Percentiles rank a stretch among this genome's conserved stretches.
These are phyloP conservation scores for Agrocybe pediades DNA, from an alignment of 768 basidiomycete species.

Conservation along the genomic window DNA sequence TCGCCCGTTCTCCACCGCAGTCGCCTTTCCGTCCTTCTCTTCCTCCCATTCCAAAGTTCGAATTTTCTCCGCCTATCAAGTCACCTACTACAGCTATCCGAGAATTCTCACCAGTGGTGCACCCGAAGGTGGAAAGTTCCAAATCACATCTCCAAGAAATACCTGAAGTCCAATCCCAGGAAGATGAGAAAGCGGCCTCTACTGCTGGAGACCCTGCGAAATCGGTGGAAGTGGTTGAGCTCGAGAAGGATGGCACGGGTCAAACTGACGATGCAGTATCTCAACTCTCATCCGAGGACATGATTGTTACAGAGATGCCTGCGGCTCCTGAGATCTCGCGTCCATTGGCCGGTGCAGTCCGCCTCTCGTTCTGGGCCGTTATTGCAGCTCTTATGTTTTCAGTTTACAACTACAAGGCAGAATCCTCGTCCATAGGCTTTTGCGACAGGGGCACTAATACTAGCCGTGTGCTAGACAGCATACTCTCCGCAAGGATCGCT, in stretches of 20 bases:
- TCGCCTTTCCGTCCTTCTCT: constrained; percentile 55
- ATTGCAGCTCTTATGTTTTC: constrained; percentile 33
- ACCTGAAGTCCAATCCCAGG: not conserved
- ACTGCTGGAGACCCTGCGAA: not conserved
- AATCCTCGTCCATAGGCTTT: constrained; percentile 75
- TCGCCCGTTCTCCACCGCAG: constrained; percentile 29
- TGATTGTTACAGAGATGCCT: constrained; percentile 15
- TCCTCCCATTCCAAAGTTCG: constrained; percentile 22
- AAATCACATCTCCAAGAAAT: constrained; percentile 10
- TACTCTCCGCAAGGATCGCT: constrained; percentile 46
- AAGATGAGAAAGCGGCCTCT: not conserved
- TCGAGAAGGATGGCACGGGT: constrained; percentile 9
- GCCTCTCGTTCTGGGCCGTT: constrained; percentile 42
- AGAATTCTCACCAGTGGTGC: constrained; percentile 20
- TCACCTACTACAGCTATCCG: constrained; percentile 20
- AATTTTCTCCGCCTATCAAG: constrained; percentile 24
- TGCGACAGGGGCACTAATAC: constrained; percentile 68
- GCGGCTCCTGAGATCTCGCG: constrained; percentile 3
- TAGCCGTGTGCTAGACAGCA: constrained; percentile 53
- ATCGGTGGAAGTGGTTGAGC: not conserved
- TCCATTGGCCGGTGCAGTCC: constrained; percentile 32
- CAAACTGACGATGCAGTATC: constrained; percentile 32
- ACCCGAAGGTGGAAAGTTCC: constrained; percentile 11
- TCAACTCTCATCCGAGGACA: constrained; percentile 37
- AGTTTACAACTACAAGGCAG: constrained; percentile 56